Conservation (phyloP, 83 land plant genomes). For the Thuja plicata region DNA sequence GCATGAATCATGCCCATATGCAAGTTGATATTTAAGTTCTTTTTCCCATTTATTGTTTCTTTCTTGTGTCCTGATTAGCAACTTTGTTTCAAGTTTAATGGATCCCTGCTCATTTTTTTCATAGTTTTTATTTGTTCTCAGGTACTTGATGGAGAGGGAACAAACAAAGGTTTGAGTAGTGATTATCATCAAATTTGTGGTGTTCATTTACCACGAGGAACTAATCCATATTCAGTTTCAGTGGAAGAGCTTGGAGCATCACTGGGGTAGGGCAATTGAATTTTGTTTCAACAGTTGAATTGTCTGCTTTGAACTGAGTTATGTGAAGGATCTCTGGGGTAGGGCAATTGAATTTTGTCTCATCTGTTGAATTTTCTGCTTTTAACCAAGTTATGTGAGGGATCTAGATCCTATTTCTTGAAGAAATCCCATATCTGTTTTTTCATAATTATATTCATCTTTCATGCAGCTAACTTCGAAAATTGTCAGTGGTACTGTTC, state of each 20-base stretch:
- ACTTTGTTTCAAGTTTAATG: no score
- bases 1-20: no score
- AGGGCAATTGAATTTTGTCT: neutral
- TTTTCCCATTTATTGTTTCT: no score
- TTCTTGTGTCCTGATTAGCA: neutral
- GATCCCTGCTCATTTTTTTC: neutral
- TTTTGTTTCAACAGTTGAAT: neutral
- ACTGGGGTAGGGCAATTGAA: constrained; percentile 41
- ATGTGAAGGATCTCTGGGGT: constrained; percentile 67
- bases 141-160: constrained; percentile 37
- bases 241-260: constrained; percentile 73
- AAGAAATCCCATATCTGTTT: neutral
- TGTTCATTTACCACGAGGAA: constrained; percentile 64
- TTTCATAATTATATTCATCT: neutral
- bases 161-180: constrained; percentile 25
- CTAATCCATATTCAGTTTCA: constrained; percentile 74
- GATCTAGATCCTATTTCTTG: neutral
- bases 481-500: neutral
- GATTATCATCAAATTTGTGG: constrained; percentile 62
- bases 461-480: neutral
- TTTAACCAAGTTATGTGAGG: neutral
- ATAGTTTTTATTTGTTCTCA: constrained; percentile 7
- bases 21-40: no score
- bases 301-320: neutral
- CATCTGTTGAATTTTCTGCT: neutral